Evolutionary conservation across 768 basidiomycete species (phyloP).

Genomic region (Agrocybe praecox): DNA sequence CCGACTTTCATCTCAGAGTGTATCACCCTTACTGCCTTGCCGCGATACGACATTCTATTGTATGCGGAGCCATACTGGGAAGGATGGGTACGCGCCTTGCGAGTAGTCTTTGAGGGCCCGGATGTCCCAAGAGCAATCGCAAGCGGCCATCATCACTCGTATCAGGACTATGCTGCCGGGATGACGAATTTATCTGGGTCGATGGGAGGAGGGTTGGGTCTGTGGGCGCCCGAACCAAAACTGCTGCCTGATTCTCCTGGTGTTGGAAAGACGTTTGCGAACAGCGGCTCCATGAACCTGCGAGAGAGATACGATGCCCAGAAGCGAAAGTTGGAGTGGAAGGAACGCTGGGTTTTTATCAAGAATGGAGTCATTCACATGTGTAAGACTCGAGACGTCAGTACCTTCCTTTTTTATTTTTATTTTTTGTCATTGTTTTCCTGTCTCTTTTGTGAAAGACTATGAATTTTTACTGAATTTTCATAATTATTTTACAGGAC

Average conservation of each 20-base stretch:
- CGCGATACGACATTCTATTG: slow-evolving; percentile 26
- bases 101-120: slow-evolving; percentile 30
- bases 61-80: slow-evolving; percentile 66
- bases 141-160: background rate
- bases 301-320: background rate
- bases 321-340: slow-evolving; percentile 55
- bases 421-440: background rate
- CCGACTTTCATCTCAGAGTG: background rate
- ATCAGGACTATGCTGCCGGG: background rate
- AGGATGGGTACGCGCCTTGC: slow-evolving; percentile 47
- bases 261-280: background rate
- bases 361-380: slow-evolving; percentile 56
- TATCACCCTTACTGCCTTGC: slow-evolving; percentile 31
- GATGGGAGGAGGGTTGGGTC: background rate
- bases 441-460: background rate
- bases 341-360: slow-evolving; percentile 63
- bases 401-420: slow-evolving; percentile 18
- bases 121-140: background rate
- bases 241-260: background rate
- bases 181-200: slow-evolving; percentile 5
- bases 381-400: slow-evolving; percentile 54
- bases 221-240: background rate
- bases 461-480: too few relatives aligned
- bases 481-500: slow-evolving; percentile 31
- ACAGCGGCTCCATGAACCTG: too few relatives aligned